Conservation (phyloP, 2,329 filamentous ascomycete species). For the Phaeosphaeria sp. region DNA sequence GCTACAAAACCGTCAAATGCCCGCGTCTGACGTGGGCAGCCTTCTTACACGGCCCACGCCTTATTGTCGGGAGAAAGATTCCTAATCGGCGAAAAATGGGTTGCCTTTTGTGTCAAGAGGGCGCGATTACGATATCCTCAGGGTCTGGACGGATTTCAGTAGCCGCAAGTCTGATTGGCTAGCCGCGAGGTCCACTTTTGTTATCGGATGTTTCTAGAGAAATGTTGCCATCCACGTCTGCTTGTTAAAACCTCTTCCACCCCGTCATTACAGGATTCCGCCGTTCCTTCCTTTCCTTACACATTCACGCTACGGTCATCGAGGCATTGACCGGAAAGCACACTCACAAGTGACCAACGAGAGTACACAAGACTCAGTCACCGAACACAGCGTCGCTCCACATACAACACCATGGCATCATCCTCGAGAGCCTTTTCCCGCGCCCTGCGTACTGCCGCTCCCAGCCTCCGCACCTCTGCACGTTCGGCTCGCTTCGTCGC, state of each 20-base stretch:
- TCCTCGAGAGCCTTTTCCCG: conserved; percentile 46
- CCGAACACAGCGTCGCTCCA: background rate
- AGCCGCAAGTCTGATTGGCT: conserved; percentile 22
- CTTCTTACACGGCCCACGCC: background rate
- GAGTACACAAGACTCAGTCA: background rate
- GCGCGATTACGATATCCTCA: conserved; percentile 30
- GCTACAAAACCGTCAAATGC: conserved; percentile 12
- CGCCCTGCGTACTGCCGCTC: conserved; percentile 47
- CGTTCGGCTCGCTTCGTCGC: conserved; percentile 65
- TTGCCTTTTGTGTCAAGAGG: conserved; percentile 5
- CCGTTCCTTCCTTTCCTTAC: conserved; percentile 11
- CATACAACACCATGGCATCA: conserved; percentile 38
- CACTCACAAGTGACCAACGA: background rate
- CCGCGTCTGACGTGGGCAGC: background rate
- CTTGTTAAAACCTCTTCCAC: conserved; percentile 18
- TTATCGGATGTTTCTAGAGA: conserved; percentile 19
- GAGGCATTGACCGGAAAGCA: background rate
- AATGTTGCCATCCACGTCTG: conserved; percentile 22
- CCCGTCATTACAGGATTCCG: background rate
- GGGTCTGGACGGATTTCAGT: conserved; percentile 20
- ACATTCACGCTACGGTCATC: conserved; percentile 1
- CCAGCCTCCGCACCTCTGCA: conserved; percentile 62
- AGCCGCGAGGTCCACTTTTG: background rate
- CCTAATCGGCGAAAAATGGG: conserved; percentile 18
- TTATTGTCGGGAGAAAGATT: conserved; percentile 3